Evolutionary conservation across 257 asterid species (phyloP).

Genomic region (Rubia yunnanensis): DNA sequence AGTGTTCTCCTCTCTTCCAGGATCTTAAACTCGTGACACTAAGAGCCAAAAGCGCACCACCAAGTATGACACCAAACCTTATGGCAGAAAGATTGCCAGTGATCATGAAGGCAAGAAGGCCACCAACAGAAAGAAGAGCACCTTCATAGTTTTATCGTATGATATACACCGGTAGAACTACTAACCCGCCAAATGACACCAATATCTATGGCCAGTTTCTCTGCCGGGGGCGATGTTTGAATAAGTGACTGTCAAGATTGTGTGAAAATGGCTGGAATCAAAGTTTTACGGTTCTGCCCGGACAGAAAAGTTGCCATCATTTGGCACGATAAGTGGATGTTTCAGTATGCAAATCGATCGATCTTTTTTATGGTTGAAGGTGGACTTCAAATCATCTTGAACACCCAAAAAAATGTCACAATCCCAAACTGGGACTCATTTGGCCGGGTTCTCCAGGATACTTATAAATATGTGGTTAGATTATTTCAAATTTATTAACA

Average conservation of each 20-base stretch:
- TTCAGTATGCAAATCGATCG: conserved; percentile 6
- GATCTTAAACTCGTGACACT: conserved; percentile 72
- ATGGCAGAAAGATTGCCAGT: conserved; percentile 69
- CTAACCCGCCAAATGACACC: neutral
- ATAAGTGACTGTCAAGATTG: conserved; percentile 5
- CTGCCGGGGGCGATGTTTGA: conserved; percentile 12
- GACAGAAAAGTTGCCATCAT: neutral
- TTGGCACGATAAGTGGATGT: conserved; percentile 7
- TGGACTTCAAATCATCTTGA: neutral
- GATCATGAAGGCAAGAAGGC: conserved; percentile 74
- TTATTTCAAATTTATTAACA: too few species aligned
- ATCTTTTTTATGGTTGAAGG: neutral
- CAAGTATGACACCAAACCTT: conserved; percentile 81
- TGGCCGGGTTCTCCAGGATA: neutral
- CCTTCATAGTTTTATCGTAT: conserved; percentile 48
- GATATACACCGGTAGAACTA: neutral
- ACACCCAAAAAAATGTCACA: neutral
- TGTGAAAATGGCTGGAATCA: neutral
- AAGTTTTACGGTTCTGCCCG: conserved; percentile 3
- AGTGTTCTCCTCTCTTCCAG: conserved; percentile 64
- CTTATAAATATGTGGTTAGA: neutral
- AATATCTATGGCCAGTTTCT: conserved; percentile 5
- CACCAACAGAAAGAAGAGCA: conserved; percentile 59
- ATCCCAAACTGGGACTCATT: neutral
- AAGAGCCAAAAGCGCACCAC: conserved; percentile 72